Evolutionary conservation across 192 early-diverging fungal species (phyloP).

Genomic region (Lunasporangiospora selenospora): DNA sequence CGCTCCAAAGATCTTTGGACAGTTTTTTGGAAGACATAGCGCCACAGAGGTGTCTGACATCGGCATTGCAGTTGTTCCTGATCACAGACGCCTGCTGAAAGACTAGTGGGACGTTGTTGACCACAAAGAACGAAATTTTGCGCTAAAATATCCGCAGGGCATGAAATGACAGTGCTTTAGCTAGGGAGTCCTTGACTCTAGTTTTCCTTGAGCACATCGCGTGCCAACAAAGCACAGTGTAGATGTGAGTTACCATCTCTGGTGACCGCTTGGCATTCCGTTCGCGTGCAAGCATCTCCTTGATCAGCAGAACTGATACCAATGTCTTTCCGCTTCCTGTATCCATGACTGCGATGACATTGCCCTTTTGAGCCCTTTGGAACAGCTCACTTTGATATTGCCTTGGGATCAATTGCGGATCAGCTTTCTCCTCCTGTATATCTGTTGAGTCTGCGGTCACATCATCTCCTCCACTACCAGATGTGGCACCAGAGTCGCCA

Average conservation of each 20-base stretch:
- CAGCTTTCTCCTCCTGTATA: neutral
- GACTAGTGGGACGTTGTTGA: slow-evolving; percentile 88
- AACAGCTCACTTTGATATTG: slow-evolving; percentile 86
- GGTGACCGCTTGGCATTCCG: slow-evolving; percentile 23
- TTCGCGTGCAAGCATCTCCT: slow-evolving; percentile 65
- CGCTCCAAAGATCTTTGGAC: slow-evolving; percentile 64
- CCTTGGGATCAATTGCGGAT: slow-evolving; percentile 55
- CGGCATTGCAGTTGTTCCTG: slow-evolving; percentile 63
- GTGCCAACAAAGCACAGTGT: too few relatives aligned
- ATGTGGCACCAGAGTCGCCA: too few relatives aligned
- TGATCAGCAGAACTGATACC: slow-evolving; percentile 85
- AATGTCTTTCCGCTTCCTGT: slow-evolving; percentile 96
- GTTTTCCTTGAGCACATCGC: too few relatives aligned
- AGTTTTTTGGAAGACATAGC: slow-evolving; percentile 71
- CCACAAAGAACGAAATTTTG: slow-evolving; percentile 77
- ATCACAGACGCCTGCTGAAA: slow-evolving; percentile 88
- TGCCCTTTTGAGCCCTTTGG: slow-evolving; percentile 66
- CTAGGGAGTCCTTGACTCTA: too few relatives aligned
- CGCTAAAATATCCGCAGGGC: slow-evolving; percentile 50
- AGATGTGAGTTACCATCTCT: too few relatives aligned
- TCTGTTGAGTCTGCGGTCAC: too few relatives aligned
- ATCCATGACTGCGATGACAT: slow-evolving; percentile 90
- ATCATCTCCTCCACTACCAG: too few relatives aligned
- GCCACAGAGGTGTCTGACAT: slow-evolving; percentile 72
- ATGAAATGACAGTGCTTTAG: too few relatives aligned